Conservation (phyloP, 345 rosid genomes). For the Eucalyptus urophylla region DNA sequence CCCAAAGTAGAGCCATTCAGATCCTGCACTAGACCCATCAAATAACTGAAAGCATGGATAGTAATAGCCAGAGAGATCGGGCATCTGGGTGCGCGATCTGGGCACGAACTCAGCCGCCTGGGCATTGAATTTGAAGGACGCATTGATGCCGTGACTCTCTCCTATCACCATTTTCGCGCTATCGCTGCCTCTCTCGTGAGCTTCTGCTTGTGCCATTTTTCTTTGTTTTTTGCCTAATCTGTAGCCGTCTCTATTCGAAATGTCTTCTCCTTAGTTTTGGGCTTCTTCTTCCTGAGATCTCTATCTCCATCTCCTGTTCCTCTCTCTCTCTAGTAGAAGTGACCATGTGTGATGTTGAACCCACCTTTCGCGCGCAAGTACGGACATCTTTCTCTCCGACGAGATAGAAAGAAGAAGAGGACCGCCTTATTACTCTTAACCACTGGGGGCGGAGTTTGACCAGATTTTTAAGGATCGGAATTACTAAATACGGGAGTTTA, state of each 20-base stretch:
- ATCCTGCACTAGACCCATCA: slow-evolving; percentile 19
- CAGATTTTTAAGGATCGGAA: not conserved
- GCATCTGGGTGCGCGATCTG: slow-evolving; percentile 25
- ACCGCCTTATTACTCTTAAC: not conserved
- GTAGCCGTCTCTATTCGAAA: not conserved
- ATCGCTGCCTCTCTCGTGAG: not conserved
- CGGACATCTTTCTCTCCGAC: not conserved
- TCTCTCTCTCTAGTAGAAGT: not conserved
- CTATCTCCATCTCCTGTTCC: not conserved
- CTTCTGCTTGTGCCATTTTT: not conserved
- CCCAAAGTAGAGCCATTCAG: slow-evolving; percentile 83
- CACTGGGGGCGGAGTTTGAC: not conserved
- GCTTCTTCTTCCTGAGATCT: not conserved
- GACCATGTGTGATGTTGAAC: not conserved
- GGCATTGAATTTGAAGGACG: slow-evolving; percentile 75
- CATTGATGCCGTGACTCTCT: not conserved
- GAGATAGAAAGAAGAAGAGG: not conserved
- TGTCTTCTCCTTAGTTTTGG: not conserved
- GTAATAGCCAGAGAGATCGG: slow-evolving; percentile 42
- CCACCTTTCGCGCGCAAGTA: not conserved
- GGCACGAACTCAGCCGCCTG: slow-evolving; percentile 93
- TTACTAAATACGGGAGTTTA: not conserved
- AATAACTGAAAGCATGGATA: slow-evolving; percentile 61
- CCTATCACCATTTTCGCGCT: too few species aligned
- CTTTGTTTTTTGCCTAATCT: not conserved